These are phyloP conservation scores for Linum trigynum DNA, from an alignment of 345 rosid genomes.

Conservation along the genomic window DNA sequence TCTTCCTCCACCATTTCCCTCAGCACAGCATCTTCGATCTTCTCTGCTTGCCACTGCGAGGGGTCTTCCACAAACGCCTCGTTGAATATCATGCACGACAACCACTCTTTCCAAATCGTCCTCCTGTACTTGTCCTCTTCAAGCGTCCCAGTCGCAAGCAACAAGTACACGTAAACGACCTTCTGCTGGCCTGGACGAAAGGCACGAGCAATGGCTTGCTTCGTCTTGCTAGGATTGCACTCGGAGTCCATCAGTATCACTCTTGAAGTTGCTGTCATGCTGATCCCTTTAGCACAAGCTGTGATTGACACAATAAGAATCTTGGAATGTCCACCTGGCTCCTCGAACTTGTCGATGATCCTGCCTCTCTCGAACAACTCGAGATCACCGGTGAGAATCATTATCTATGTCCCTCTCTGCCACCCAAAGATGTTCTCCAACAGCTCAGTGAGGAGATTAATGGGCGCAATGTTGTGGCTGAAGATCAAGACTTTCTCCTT, in stretches of 20 bases:
- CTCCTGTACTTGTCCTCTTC: constrained; percentile 84
- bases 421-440: constrained; percentile 63
- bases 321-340: constrained; percentile 48
- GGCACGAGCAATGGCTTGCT: constrained; percentile 90
- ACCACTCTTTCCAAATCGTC: constrained; percentile 98
- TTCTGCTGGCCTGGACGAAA: constrained; percentile 88
- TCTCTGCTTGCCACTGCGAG: constrained; percentile 76
- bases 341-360: constrained; percentile 78
- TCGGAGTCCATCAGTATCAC: constrained; percentile 71
- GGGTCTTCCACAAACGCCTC: constrained; percentile 92
- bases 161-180: constrained; percentile 83
- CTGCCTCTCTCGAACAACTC: constrained; percentile 84
- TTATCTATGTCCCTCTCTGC: constrained; percentile 65
- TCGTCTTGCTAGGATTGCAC: constrained; percentile 96
- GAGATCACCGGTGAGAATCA: constrained; percentile 69
- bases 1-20: constrained; percentile 87
- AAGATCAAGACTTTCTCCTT: constrained; percentile 72
- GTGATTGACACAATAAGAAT: constrained; percentile 77
- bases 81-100: constrained; percentile 87
- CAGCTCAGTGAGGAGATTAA: constrained; percentile 47
- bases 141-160: constrained; percentile 62
- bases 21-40: constrained; percentile 76
- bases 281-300: constrained; percentile 93
- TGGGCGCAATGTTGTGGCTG: constrained; percentile 95
- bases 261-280: constrained; percentile 92